A percentile compares a stretch with the other conserved stretches of the same genome.
Evolutionary conservation across 805 yeast species (phyloP).

Genomic region (Torulaspora quercuum): DNA sequence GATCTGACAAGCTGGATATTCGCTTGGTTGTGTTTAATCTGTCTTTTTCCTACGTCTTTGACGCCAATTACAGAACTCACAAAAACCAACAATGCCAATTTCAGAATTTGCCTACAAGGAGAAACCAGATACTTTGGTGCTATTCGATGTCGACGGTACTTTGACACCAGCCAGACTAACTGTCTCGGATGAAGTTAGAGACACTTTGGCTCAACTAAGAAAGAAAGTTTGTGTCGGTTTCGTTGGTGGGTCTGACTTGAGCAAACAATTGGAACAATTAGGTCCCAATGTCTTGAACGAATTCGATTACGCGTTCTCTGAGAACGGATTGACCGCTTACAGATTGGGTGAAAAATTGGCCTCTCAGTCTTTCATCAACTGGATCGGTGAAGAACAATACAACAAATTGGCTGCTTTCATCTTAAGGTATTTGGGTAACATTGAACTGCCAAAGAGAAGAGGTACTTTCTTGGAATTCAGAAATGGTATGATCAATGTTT

Average conservation of each 20-base stretch:
- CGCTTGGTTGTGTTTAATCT: no score
- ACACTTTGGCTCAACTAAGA: conserved; percentile 69
- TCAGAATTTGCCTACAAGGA: conserved; percentile 68
- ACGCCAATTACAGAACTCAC: no score
- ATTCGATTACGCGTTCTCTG: conserved; percentile 94
- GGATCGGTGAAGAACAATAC: conserved; percentile 96
- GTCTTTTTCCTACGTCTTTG: no score
- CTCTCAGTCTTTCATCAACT: conserved; percentile 87
- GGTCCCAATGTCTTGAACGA: conserved; percentile 73
- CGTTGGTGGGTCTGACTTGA: conserved; percentile 95
- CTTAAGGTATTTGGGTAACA: conserved; percentile 74
- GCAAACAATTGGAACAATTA: conserved; percentile 93
- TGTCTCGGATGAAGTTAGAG: conserved; percentile 72
- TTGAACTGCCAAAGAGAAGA: conserved; percentile 94
- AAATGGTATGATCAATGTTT: conserved; percentile 98
- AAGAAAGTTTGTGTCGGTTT: conserved; percentile 93
- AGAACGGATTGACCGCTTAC: conserved; percentile 98
- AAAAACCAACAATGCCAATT: conserved; percentile 20
- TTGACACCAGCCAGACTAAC: conserved; percentile 92
- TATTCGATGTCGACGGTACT: conserved; percentile 98
- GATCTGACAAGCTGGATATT: no score
- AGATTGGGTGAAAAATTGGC: conserved; percentile 84
- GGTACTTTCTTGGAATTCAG: conserved; percentile 99
- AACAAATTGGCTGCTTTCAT: conserved; percentile 83
- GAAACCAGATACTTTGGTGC: conserved; percentile 80